A percentile compares a stretch with the other conserved stretches of the same genome.
phyloP scores from a whole-genome alignment of 257 asterid genomes.

The Anisodus tanguticus region DNA sequence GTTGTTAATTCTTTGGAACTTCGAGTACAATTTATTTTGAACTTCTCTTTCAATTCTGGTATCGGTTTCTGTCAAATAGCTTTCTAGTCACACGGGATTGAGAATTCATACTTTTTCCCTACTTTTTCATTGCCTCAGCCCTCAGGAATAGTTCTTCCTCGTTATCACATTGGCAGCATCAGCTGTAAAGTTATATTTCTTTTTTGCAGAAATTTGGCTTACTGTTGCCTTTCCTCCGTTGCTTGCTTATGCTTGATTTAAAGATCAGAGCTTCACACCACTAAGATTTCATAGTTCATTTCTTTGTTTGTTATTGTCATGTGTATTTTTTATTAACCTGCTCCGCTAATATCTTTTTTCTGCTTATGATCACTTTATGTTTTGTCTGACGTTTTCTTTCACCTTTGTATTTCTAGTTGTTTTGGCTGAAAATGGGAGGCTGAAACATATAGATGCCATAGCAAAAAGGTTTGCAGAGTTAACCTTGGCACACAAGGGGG shows the following conservation, averaged over 20 bases:
- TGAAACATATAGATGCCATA: constrained; percentile 59
- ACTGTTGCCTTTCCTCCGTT: not conserved
- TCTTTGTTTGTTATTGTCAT: not conserved
- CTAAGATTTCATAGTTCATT: not conserved
- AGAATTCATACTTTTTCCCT: not conserved
- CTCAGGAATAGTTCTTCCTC: not conserved
- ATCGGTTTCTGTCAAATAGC: not conserved
- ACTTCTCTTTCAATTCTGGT: not conserved
- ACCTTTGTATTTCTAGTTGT: constrained; percentile 53
- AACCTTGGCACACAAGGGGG: constrained; percentile 90
- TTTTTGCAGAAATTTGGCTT: not conserved
- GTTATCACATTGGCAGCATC: not conserved
- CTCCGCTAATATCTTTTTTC: not conserved
- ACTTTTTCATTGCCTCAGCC: not conserved
- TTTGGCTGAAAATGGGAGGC: constrained; percentile 79
- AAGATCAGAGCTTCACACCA: not conserved
- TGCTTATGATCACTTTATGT: not conserved
- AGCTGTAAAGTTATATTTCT: not conserved
- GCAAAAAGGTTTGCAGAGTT: constrained; percentile 63
- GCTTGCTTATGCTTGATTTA: not conserved
- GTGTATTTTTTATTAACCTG: not conserved
- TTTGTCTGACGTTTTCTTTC: not conserved
- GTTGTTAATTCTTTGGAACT: not conserved
- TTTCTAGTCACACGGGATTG: not conserved
- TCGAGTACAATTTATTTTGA: not conserved